Base-by-base conservation (phyloP, 73 alveolate genomes). In the Symbiodinium pilosum region DNA sequence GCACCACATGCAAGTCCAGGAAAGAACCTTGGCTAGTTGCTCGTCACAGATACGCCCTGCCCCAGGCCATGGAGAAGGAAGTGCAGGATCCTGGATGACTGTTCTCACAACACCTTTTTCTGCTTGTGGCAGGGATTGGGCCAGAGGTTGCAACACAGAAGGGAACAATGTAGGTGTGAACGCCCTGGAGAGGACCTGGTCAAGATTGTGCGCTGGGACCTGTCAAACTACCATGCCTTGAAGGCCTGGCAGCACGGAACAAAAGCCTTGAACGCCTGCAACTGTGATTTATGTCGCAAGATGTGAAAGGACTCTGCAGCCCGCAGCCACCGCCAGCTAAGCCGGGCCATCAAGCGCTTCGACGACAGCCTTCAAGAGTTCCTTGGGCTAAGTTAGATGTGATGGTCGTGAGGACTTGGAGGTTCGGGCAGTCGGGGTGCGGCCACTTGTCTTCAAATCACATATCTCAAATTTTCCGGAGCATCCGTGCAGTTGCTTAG, bases 61-160 rank as follows among this genome's bases (percentile, higher is more conserved):
- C 71, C 32, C 71, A 93, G 98, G 98, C 93, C 34, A 81, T 94
- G 99, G 99, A 94, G 28, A 94, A 94, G 51, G 99, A 94, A 87
- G 68, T 94, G n/a, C 94, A 64, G 94, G 99, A 91, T 81, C 3
- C 51, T 26, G 68, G 36, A 30, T 2, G 34, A 30, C 81, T 38
- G 30, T 64, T 47, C 59, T 14, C 59, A 47, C 6, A 6, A 6
- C 59, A 47, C 14, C 59, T 14, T 47, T 47, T 47, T 47, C 59
- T 14, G 14, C 21, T n/a, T n/a, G n/a, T n/a, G n/a, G n/a, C n/a
- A n/a, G n/a, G n/a, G n/a, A n/a, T n/a, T n/a, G n/a, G n/a, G n/a
- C n/a, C 32, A 11, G 73, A 26, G 28, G 12, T 9, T 54, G 28
- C 73, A 8, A 54, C 8, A 54, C 73, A 54, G 73, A 24, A 5